These are phyloP conservation scores for Blepharisma stoltei DNA, from an alignment of 73 alveolate species.

Conservation along the genomic window DNA sequence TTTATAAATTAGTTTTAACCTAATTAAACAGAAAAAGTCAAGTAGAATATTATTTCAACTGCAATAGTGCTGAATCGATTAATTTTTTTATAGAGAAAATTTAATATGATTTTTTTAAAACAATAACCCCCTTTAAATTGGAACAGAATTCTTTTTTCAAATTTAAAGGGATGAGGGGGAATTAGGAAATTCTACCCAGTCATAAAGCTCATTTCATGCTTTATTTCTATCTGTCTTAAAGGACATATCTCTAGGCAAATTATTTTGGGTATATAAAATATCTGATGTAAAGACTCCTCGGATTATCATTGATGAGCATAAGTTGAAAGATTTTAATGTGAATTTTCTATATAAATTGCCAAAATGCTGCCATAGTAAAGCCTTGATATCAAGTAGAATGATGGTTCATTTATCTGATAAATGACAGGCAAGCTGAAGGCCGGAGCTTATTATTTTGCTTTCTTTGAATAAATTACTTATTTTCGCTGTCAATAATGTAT, in stretches of 20 bases:
- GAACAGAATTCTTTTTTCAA: no score
- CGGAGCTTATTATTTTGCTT: constrained; percentile 61
- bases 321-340: constrained; percentile 58
- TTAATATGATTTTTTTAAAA: no score
- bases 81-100: no score
- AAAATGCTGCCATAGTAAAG: constrained; percentile 47
- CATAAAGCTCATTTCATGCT: constrained; percentile 54
- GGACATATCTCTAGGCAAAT: constrained; percentile 78
- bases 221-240: constrained; percentile 53
- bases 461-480: constrained; percentile 63
- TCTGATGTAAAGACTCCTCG: constrained; percentile 87
- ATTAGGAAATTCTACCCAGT: constrained; percentile 51
- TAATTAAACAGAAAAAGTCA: no score
- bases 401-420: constrained; percentile 72
- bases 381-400: constrained; percentile 60
- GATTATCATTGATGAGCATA: constrained; percentile 62
- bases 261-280: constrained; percentile 52
- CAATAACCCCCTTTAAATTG: no score
- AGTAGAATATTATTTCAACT: no score
- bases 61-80: no score
- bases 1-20: no score
- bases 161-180: no score
- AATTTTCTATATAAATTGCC: constrained; percentile 46
- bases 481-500: no score
- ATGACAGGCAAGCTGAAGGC: constrained; percentile 70